phyloP scores from a whole-genome alignment of 148 eudicot genomes.

The Rhododendron kiyosumense region DNA sequence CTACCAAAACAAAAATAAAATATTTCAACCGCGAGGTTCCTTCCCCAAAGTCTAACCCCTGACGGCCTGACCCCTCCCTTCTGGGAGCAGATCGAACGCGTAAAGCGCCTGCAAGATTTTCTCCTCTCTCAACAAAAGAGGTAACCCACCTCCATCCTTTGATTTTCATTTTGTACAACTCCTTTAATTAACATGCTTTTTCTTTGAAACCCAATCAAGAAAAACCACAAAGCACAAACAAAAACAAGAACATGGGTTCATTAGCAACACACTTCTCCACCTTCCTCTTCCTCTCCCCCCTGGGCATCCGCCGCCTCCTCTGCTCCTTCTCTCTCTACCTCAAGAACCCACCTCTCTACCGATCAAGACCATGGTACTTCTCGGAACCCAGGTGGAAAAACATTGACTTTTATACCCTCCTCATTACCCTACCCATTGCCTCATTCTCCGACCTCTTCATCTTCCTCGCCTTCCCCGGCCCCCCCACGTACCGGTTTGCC shows the following conservation, averaged over 20 bases:
- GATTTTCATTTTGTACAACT: neutral
- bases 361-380: conserved; percentile 71
- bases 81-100: neutral
- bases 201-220: neutral
- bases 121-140: neutral
- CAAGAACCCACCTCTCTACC: conserved; percentile 57
- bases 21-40: neutral
- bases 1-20: neutral
- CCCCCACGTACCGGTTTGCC: conserved; percentile 45
- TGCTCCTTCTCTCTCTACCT: conserved; percentile 50
- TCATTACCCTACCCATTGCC: conserved; percentile 57
- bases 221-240: neutral
- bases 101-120: neutral
- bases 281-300: conserved; percentile 47
- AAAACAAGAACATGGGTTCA: conserved; percentile 45
- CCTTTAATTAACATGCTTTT: neutral
- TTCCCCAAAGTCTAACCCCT: neutral
- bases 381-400: conserved; percentile 61
- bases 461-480: conserved; percentile 33
- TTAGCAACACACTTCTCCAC: conserved; percentile 53
- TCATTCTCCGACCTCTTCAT: conserved; percentile 41
- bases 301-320: conserved; percentile 54
- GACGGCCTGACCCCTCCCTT: too few relatives aligned
- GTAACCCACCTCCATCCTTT: neutral
- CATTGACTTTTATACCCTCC: conserved; percentile 55